Base-by-base conservation (phyloP, 345 rosid genomes). In the Geranium rotundifolium region DNA sequence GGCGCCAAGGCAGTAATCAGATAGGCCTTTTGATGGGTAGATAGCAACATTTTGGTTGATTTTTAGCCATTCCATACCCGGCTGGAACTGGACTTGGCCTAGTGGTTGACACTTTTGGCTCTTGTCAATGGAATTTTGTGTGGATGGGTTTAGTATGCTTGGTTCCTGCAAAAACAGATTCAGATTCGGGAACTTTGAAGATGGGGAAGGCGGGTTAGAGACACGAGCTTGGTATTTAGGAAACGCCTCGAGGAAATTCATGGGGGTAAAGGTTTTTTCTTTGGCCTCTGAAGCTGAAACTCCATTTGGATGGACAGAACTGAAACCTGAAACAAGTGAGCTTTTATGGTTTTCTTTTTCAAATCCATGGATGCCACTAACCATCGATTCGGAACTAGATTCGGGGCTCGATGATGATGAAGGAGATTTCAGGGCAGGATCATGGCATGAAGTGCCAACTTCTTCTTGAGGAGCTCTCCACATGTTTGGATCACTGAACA, bases 1-100 rank as follows among this genome's bases (percentile, higher is more conserved):
- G 16, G 83, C 64, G 58, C 88, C 68, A 3, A 83, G 79, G 85
- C 90, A 78, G 54, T 73, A 80, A 65, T 82, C 83, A 60, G 67
- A 73, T 29, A 71, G 76, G 16, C 80, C 82, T 69, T 73, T 82
- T 46, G 79, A 63, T 0, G 77, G 68, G 67, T 71, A 67, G 66
- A 34, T 69, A 16, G 70, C 29, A 65, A 71, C 67, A 19, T 69
- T 64, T 59, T 65, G 77, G 37, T 78, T 85, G 60, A 71, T 73
- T 65, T 72, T 80, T 19, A 81, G 69, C 91, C 84, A 82, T 65
- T 83, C 88, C 12, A 41, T 54, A 37, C 61, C 59, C 0, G 67
- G 27, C 17, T 71, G 73, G 56, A 34, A 19, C 58, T 66, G 68
- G 64, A 67, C 62, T 73, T 76, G 68, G 12, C 61, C 56, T 31